Evolutionary conservation across 495 filamentous ascomycete species (phyloP).

Genomic region (Neurospora sp.): DNA sequence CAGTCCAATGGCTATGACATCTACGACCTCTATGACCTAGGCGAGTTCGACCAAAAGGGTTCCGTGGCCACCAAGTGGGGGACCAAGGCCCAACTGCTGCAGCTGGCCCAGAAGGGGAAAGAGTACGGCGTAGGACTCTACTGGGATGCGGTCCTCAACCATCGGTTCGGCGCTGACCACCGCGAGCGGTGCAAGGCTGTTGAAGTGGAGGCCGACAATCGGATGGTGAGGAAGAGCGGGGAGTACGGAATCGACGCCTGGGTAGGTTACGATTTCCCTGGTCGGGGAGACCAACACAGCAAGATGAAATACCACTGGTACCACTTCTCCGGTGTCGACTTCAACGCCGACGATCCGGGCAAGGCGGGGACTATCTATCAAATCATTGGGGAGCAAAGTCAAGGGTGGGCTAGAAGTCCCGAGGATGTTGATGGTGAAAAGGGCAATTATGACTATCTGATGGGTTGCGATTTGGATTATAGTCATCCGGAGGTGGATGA

Average conservation of each 20-base stretch:
- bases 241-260: constrained; percentile 57
- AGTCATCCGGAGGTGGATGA: constrained; percentile 51
- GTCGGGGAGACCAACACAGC: constrained; percentile 49
- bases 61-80: constrained; percentile 60
- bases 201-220: constrained; percentile 52
- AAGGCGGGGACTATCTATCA: constrained; percentile 51
- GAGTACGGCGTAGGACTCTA: constrained; percentile 48
- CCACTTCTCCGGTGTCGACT: constrained; percentile 64
- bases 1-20: constrained; percentile 66
- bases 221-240: constrained; percentile 44
- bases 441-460: constrained; percentile 53
- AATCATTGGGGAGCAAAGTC: constrained; percentile 47
- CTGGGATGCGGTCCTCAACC: constrained; percentile 71
- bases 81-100: constrained; percentile 50
- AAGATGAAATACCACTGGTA: constrained; percentile 55
- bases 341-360: constrained; percentile 45
- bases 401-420: constrained; percentile 47
- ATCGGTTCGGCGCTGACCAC: constrained; percentile 61
- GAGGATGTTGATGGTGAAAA: constrained; percentile 51
- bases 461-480: constrained; percentile 60
- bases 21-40: constrained; percentile 67
- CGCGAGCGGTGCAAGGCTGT: constrained; percentile 49
- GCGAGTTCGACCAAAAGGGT: constrained; percentile 69
- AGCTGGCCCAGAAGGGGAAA: constrained; percentile 39
- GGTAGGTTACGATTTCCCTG: constrained; percentile 57